Base-by-base conservation (phyloP, 495 filamentous ascomycete genomes). In the Immersiella caudata region DNA sequence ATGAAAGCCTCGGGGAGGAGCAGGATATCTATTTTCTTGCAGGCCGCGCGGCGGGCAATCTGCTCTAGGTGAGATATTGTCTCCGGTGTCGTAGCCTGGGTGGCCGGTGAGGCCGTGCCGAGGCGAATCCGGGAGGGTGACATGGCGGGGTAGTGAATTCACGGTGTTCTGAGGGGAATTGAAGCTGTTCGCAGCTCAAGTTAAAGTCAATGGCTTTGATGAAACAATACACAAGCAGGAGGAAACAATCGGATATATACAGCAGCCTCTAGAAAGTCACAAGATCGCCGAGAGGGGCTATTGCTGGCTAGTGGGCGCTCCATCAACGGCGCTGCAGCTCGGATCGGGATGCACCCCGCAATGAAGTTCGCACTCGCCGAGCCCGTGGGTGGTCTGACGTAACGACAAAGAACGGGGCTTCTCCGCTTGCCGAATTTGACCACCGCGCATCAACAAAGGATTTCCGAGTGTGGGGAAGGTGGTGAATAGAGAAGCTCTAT, bases 1-100 rank as follows among this genome's bases (percentile, higher is more conserved):
- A 98, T 84, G 75, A 92, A 97, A 26, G 94, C 94, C 80, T 98
- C 94, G 0, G 94, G 94, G 70, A 97, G 95, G 51, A 97, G 87
- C 20, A 98, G 79, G 60, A 98, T 84, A 73, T 94, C 85, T 26
- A 91, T 84, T 29, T 85, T 83, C n/a, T 79, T 73, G 0, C 64
- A 62, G 0, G 83, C 80, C 5, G 90, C 90, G 2, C 69, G 65
- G 0, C 65, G 66, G 27, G 89, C 85, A 21, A 88, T 86, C 12
- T 73, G 66, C 56, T 85, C 79, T 20, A 97, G 86, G 12, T 88
- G 84, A 9, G 74, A 59, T 58, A 97, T 87, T 2, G 93, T 97
- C 33, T 83, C 80, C 8, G 81, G 24, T 8, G 89, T 86, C 12
- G 88, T 88, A 35, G 84, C 66, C 57, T 86, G 87, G 24, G 93